A percentile compares a stretch with the other conserved stretches of the same genome.
phyloP scores from a whole-genome alignment of 1,284 basidiomycete species.

The Porogramme epimiltina region DNA sequence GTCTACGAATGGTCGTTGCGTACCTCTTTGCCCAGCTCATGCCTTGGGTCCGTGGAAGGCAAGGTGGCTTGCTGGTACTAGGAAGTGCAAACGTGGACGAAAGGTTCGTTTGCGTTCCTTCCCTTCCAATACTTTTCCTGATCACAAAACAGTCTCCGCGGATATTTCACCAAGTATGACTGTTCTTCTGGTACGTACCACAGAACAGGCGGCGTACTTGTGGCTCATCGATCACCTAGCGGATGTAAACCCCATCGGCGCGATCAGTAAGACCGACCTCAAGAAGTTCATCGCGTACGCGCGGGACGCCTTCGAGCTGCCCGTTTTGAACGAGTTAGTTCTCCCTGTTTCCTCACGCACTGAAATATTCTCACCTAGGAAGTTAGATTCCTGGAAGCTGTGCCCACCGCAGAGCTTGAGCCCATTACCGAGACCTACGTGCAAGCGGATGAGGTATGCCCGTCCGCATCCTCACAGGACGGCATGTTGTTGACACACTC shows the following conservation, averaged over 20 bases:
- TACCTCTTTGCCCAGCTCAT: constrained; percentile 97
- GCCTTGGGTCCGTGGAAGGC: constrained; percentile 88
- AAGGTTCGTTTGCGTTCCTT: constrained; percentile 55
- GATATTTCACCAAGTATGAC: constrained; percentile 98
- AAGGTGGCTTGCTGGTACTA: constrained; percentile 89
- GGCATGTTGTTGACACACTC: not conserved
- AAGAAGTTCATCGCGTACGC: constrained; percentile 95
- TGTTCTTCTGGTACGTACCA: constrained; percentile 71
- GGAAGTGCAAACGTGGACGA: constrained; percentile 99
- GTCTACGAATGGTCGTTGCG: constrained; percentile 93
- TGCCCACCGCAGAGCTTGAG: constrained; percentile 95
- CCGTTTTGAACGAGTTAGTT: constrained; percentile 75
- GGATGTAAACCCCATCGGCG: constrained; percentile 98
- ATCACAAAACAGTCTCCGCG: constrained; percentile 90
- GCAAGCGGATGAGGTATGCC: constrained; percentile 86
- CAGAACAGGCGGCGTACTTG: no score
- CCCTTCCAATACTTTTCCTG: no score
- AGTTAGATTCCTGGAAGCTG: constrained; percentile 78
- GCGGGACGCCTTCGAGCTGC: constrained; percentile 77
- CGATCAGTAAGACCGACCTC: constrained; percentile 96
- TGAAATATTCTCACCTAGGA: no score
- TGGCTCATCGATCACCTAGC: constrained; percentile 53
- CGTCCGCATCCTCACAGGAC: not conserved
- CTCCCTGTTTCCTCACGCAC: not conserved
- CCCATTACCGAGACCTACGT: constrained; percentile 94